Base-by-base conservation (phyloP, 2,329 filamentous ascomycete genomes). In the Botrytis fabae region DNA sequence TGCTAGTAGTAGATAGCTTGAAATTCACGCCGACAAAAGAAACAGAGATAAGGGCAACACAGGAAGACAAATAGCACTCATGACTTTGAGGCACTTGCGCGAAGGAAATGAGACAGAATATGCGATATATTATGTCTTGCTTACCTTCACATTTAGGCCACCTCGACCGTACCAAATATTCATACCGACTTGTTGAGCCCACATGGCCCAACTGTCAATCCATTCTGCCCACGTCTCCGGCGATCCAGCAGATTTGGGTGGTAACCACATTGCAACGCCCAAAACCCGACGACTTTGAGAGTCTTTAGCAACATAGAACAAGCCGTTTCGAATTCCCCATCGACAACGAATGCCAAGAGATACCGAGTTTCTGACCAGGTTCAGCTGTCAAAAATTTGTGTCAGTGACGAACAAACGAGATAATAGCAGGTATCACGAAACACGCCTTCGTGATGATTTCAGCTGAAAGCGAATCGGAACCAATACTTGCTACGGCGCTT, bases 261-360 rank as follows among this genome's bases (percentile, higher is more conserved):
- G 86, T 70, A 92, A 83, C 92, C 92, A 94, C 87, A 92, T 93
- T 73, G 90, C 89, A 38, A 92, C 89, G 16, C 92, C 92, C 42
- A 93, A 85, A 51, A 93, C 86, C 73, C 87, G 86, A 59, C 84
- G 82, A 69, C 79, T 82, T 44, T 76, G 73, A 46, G 85, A 82
- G 77, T 91, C 88, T 81, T 90, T 92, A 16, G 90, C 90, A 73
- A 93, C 89, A 76, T 91, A 88, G 82, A 93, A 92, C 54, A 92
- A 86, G 70, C 87, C 90, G 79, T 91, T 89, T 70, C 86, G 85
- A 80, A 93, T 91, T 40, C 91, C 91, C 89, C 91, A 93, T 75
- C 84, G 84, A 82, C 91, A 92, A 70, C 92, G 87, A 2, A 91
- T 87, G 2, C 85, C 86, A 32, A 80, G 73, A 51, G 78, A 79